Evolutionary conservation across 345 rosid genomes (phyloP).

Genomic region (Balakata baccata): DNA sequence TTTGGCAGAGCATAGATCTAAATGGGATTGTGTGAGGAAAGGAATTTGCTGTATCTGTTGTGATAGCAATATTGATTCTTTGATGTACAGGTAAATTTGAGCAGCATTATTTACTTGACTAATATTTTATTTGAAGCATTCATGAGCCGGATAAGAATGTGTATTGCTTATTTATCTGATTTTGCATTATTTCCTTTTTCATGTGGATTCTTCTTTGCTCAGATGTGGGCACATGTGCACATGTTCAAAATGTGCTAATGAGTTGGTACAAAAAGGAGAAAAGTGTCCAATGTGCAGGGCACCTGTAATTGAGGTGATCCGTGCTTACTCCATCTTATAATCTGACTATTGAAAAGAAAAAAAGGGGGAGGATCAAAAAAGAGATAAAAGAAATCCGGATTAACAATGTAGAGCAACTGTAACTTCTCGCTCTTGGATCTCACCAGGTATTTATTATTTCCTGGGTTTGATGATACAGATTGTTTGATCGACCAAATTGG

Average conservation of each 20-base stretch:
- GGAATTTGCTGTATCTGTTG: slow-evolving; percentile 80
- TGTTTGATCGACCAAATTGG: slow-evolving; percentile 11
- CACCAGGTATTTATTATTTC: slow-evolving; percentile 22
- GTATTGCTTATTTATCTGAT: slow-evolving; percentile 6
- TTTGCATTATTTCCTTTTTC: not conserved
- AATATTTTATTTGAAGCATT: not conserved
- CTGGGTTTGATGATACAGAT: slow-evolving; percentile 15
- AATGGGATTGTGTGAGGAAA: slow-evolving; percentile 77
- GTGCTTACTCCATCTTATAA: slow-evolving; percentile 71
- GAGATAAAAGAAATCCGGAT: slow-evolving; percentile 8
- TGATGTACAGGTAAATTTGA: slow-evolving; percentile 69
- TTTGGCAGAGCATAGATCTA: slow-evolving; percentile 43
- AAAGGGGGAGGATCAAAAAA: not conserved
- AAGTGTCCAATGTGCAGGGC: slow-evolving; percentile 98
- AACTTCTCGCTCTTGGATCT: slow-evolving; percentile 18
- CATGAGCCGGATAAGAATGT: not conserved
- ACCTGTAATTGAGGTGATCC: slow-evolving; percentile 81
- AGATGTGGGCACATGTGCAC: slow-evolving; percentile 99
- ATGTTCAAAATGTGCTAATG: slow-evolving; percentile 77
- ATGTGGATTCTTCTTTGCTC: slow-evolving; percentile 16
- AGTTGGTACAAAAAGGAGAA: slow-evolving; percentile 60
- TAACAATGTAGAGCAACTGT: slow-evolving; percentile 13
- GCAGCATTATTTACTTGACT: not conserved
- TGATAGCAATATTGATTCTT: slow-evolving; percentile 62
- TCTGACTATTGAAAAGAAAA: slow-evolving; percentile 6